Conservation (phyloP, 2,329 filamentous ascomycete genomes). For the Cladobotryum protrusum region DNA sequence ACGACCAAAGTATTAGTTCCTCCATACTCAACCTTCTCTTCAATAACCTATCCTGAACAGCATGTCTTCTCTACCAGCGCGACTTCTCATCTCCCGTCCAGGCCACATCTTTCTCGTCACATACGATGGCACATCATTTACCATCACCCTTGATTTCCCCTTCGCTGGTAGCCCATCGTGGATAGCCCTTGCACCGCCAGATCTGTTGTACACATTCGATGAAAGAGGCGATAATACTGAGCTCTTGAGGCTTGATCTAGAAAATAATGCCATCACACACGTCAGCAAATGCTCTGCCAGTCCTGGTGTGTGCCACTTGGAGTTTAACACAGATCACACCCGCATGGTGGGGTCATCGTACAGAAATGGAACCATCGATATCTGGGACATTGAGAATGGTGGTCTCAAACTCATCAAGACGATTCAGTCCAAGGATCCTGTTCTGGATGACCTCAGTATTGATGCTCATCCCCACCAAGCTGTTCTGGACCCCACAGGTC, state of each 20-base stretch:
- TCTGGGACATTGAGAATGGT: slow-evolving; percentile 37
- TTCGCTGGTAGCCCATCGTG: slow-evolving; percentile 40
- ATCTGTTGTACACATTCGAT: slow-evolving; percentile 40
- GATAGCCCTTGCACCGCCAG: slow-evolving; percentile 36
- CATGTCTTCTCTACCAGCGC: neutral
- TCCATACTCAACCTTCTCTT: neutral
- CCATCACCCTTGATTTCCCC: slow-evolving; percentile 25
- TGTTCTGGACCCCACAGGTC: slow-evolving; percentile 42
- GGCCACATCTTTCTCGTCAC: slow-evolving; percentile 35
- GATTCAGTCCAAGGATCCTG: slow-evolving; percentile 24
- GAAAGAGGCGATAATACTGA: slow-evolving; percentile 36
- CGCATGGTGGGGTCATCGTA: slow-evolving; percentile 41
- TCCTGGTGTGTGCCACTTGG: slow-evolving; percentile 41
- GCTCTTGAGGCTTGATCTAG: slow-evolving; percentile 32
- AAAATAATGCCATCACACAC: slow-evolving; percentile 19
- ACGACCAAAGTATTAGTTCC: too few relatives aligned
- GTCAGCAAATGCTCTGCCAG: slow-evolving; percentile 29
- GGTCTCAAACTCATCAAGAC: slow-evolving; percentile 33
- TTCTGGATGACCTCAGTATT: slow-evolving; percentile 18
- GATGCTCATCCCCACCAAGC: slow-evolving; percentile 42
- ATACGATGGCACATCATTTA: slow-evolving; percentile 35
- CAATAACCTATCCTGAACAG: neutral
- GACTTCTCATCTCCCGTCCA: slow-evolving; percentile 36
- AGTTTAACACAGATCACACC: slow-evolving; percentile 38
- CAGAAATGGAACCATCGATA: slow-evolving; percentile 35